Evolutionary conservation across 176 grass and related monocot species (phyloP).

Genomic region (Bolboschoenus planiculmis): DNA sequence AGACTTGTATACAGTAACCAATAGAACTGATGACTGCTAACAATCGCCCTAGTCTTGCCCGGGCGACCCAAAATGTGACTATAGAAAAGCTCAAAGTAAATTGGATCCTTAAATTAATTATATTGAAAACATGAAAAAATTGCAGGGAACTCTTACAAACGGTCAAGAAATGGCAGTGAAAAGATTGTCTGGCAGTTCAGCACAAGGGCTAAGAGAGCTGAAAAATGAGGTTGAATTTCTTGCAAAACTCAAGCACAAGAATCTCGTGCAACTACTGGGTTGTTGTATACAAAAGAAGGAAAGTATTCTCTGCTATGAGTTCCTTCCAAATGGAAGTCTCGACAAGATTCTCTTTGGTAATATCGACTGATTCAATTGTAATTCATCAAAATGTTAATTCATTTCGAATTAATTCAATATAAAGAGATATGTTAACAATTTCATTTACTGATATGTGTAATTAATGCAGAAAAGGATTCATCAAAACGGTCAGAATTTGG

Average conservation of each 20-base stretch:
- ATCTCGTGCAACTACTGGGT: constrained; percentile 13
- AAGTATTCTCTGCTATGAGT: constrained; percentile 22
- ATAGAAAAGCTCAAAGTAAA: background rate
- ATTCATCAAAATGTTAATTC: background rate
- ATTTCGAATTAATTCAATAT: background rate
- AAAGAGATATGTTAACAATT: background rate
- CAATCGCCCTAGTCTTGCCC: background rate
- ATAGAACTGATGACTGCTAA: background rate
- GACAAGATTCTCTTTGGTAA: constrained; percentile 27
- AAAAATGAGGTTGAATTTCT: constrained; percentile 20
- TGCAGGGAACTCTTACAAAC: constrained; percentile 5
- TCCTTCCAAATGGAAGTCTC: constrained; percentile 1
- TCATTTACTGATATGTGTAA: background rate
- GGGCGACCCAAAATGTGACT: no score
- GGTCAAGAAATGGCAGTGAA: constrained; percentile 17
- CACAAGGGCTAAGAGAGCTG: constrained; percentile 11
- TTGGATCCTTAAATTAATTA: background rate
- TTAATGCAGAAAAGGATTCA: background rate
- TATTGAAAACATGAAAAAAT: background rate
- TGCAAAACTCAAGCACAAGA: constrained; percentile 25
- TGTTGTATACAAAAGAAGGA: constrained; percentile 25
- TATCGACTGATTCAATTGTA: background rate
- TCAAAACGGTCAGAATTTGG: background rate
- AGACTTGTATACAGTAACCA: background rate
- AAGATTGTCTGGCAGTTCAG: constrained; percentile 5